Base-by-base conservation (phyloP, 805 yeast species). In the Blastobotrys parvus region DNA sequence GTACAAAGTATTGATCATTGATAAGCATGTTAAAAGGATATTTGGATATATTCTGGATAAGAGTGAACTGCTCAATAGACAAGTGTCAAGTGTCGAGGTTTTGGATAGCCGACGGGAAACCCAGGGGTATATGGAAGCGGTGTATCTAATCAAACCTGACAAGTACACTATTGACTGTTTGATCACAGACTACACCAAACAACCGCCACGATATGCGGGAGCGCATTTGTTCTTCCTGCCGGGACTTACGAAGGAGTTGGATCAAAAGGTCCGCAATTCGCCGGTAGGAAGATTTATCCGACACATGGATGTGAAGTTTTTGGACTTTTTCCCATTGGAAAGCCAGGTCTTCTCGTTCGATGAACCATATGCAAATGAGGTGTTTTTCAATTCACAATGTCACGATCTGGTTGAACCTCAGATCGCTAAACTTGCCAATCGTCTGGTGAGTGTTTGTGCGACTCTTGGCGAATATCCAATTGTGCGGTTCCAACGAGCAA, bases 381-480 rank as follows among this genome's bases (percentile, higher is more conserved):
- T 79, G 17, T 83, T 80, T 56, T 89, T 78, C 61, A 88, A 79
- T 55, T 67, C 67, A 22, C 68, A 72, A 41, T 86, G 92, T 53
- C 59, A 64, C 30, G 82, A 78, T 44, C 64, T 81, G 38, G 80
- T 83, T 29, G 68, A 73, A 17, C 69, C 67, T 25, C 81, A 82
- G 45, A 68, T 86, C 13, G 65, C 70, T 16, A 62, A 62, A 41
- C 75, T 83, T 0, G 86, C 90, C 1, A 65, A 74, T 8, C 57
- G 86, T 18, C 67, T 92, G 51, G 77, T 87, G 23, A 77, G 80
- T 50, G 53, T 86, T 19, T 84, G 94, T 68, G 75, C 83, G 5
- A 57, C 82, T 7, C 78, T 92, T 1, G 94, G 94, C 11, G 97
- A 89, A 56, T 85, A 82, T 53, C 98, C 98, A 2, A 74, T 82